A percentile compares a stretch with the other conserved stretches of the same genome.
Conservation (phyloP, 176 grass and related monocot genomes). For the Panicum miliaceum region DNA sequence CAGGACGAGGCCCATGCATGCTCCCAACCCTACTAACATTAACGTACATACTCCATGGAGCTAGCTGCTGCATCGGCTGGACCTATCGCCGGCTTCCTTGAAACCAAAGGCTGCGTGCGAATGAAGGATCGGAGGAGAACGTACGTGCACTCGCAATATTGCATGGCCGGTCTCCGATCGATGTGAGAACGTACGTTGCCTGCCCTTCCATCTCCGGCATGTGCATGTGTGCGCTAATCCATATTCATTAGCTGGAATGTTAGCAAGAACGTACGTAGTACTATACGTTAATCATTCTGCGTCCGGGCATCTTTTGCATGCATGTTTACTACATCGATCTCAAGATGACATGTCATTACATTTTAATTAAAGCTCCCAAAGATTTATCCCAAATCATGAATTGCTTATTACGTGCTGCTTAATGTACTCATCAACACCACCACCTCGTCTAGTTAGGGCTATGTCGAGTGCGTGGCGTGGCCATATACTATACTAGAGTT, state of each 20-base stretch:
- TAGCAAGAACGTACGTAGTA: not conserved
- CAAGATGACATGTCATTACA: not conserved
- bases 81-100: constrained; percentile 29
- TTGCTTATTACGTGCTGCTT: too few relatives aligned
- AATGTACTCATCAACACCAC: too few relatives aligned
- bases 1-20: not conserved
- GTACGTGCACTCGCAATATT: constrained; percentile 4
- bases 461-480: too few relatives aligned
- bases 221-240: not conserved
- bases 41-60: not conserved
- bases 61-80: not conserved
- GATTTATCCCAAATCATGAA: too few relatives aligned
- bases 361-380: not conserved
- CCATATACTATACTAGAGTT: too few relatives aligned
- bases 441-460: too few relatives aligned
- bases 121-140: not conserved
- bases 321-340: not conserved
- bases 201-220: constrained; percentile 11
- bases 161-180: not conserved
- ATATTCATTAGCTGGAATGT: constrained; percentile 38
- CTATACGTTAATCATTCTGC: not conserved
- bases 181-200: too few relatives aligned
- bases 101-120: constrained; percentile 28
- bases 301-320: not conserved
- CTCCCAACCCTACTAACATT: not conserved